phyloP scores from a whole-genome alignment of 768 basidiomycete genomes.

The Boletellus emodensis region DNA sequence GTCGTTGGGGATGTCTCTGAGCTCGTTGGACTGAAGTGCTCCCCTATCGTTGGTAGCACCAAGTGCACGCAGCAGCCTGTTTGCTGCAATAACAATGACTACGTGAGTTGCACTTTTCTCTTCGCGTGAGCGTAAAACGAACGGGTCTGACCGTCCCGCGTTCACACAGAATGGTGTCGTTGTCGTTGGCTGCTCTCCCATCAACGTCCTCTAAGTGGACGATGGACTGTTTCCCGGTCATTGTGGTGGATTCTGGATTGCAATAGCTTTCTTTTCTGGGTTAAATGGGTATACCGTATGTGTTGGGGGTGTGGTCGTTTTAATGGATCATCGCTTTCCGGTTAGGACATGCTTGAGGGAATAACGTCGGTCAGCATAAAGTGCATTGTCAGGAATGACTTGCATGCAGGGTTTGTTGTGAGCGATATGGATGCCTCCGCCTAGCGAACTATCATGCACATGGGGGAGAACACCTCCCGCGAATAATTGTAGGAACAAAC shows the following conservation, averaged over 20 bases:
- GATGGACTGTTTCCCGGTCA: too few relatives aligned
- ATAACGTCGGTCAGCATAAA: too few relatives aligned
- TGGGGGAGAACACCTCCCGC: too few relatives aligned
- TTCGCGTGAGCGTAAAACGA: background rate
- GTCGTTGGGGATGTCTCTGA: background rate
- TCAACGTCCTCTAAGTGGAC: background rate
- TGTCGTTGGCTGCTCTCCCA: background rate
- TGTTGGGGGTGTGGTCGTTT: too few relatives aligned
- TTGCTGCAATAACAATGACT: background rate
- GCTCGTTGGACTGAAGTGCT: background rate
- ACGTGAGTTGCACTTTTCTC: background rate
- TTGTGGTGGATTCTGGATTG: background rate
- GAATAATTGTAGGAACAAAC: too few relatives aligned
- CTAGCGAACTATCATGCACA: too few relatives aligned
- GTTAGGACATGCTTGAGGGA: too few relatives aligned
- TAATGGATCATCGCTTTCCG: too few relatives aligned
- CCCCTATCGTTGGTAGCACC: background rate
- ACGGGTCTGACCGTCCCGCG: background rate
- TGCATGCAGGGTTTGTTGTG: too few relatives aligned
- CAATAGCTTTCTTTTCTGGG: background rate
- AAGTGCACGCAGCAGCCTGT: background rate
- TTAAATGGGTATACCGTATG: too few relatives aligned
- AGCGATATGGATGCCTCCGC: too few relatives aligned
- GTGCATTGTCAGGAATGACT: too few relatives aligned
- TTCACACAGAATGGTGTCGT: background rate